A percentile compares a stretch with the other conserved stretches of the same genome.
These are phyloP conservation scores for Francoa sonchifolia DNA, from an alignment of 441 rosid genomes.

Conservation along the genomic window DNA sequence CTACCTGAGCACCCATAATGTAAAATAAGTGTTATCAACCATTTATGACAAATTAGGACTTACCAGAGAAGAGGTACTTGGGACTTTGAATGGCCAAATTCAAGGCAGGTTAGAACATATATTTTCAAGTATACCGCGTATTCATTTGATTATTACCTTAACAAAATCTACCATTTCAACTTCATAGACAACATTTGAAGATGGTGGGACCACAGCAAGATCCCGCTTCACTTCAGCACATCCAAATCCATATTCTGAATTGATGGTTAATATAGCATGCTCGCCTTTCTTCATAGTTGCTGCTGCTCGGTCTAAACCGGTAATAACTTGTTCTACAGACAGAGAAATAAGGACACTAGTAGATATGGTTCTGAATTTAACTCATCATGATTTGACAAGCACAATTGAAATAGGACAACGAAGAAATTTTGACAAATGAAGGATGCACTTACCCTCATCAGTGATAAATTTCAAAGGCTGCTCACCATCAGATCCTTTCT, in stretches of 20 bases:
- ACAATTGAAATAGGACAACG: neutral
- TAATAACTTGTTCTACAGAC: slow-evolving; percentile 38
- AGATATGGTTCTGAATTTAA: slow-evolving; percentile 2
- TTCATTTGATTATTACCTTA: slow-evolving; percentile 24
- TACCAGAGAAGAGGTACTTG: neutral
- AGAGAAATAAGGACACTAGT: slow-evolving; percentile 9
- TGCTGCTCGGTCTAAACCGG: slow-evolving; percentile 46
- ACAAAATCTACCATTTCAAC: slow-evolving; percentile 45
- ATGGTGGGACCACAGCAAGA: slow-evolving; percentile 36
- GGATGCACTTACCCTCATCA: slow-evolving; percentile 34
- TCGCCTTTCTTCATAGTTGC: slow-evolving; percentile 60
- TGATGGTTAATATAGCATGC: slow-evolving; percentile 27
- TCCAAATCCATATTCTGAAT: slow-evolving; percentile 54
- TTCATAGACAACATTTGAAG: slow-evolving; percentile 38
- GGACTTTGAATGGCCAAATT: neutral
- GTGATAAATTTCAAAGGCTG: slow-evolving; percentile 37
- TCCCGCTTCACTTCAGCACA: slow-evolving; percentile 25
- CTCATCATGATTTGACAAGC: neutral
- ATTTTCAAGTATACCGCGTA: neutral
- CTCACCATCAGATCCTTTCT: slow-evolving; percentile 39
- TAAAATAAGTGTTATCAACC: no score
- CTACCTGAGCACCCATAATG: no score
- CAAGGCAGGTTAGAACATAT: neutral
- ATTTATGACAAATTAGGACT: no score
- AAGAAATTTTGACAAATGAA: neutral